Base-by-base conservation (phyloP, 208 protist species). In the Acanthamoeba triangularis region DNA sequence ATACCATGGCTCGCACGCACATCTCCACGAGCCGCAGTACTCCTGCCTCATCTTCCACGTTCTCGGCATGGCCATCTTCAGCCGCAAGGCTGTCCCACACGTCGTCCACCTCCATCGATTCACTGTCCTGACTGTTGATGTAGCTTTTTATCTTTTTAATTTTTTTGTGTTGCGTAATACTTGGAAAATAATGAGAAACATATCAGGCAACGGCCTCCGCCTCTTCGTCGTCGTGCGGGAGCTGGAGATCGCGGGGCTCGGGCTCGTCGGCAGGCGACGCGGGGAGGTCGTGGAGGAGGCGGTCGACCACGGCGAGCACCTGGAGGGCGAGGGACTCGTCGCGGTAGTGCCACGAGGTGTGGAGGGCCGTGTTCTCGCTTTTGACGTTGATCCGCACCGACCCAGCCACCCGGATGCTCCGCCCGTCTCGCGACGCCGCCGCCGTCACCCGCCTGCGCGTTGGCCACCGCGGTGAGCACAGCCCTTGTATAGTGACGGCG, bases 261-360 rank as follows among this genome's bases (percentile, higher is more conserved):
- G 33, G 23, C 47, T 44, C 41, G 16, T 84, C 74, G 16, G 44
- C 74, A 54, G 74, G 74, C 16, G 30, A 44, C 1, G 74, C 30
- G 11, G 74, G 74, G n/a, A 84, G 74, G 11, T 84, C 74, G 41
- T 49, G 74, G 11, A 84, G 35, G 8, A 84, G 41, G 74, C 74
- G 74, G 28, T 84, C 74, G 47, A 84, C 20, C 74, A 84, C 74
- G 41, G 74, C 74, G 3, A 84, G 74, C 37, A 84, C 74, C 41
- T 84, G 74, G 23, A 52, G 30, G 74, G 74, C 74, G n/a, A 49
- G n/a, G 23, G 74, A 1, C 44, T 84, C 74, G 28, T 84, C 74
- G 41, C 74, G 74, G 11, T 84, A 84, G 37, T 54, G 74, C 74
- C 74, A 84, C 23, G 74, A 33, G 37, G 74, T 84, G 74, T 54